Conservation (phyloP, 108 stramenopile species). For the Cyclotella baltica region DNA sequence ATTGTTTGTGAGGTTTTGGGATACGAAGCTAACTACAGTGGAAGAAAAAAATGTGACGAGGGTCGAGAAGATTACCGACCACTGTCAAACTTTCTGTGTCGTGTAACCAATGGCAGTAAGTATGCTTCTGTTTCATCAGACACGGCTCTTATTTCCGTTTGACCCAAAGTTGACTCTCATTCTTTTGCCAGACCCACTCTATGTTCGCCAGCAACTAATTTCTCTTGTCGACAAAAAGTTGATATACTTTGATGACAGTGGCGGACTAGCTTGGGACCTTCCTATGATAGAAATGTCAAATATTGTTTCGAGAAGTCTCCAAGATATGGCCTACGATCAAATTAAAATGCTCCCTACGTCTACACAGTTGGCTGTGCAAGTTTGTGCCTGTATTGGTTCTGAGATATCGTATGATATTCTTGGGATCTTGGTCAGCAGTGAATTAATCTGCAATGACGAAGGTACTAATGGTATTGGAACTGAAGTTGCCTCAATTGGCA, state of each 20-base stretch:
- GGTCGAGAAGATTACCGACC: not conserved
- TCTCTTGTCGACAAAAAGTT: not conserved
- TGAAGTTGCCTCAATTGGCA: not conserved
- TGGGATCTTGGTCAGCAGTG: conserved; percentile 8
- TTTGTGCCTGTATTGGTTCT: conserved; percentile 24
- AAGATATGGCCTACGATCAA: not conserved
- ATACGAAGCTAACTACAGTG: not conserved
- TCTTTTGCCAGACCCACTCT: conserved; percentile 8
- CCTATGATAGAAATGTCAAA: not conserved
- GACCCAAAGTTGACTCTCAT: not conserved
- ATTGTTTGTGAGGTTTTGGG: not conserved
- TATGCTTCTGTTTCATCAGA: not conserved
- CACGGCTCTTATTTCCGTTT: not conserved
- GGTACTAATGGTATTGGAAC: not conserved
- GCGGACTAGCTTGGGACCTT: conserved; percentile 17
- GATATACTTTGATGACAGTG: not conserved
- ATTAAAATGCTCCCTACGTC: conserved; percentile 1
- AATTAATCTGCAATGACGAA: not conserved
- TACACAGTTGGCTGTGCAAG: not conserved
- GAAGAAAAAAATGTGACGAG: not conserved
- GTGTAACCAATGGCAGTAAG: conserved; percentile 20
- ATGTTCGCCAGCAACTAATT: conserved; percentile 18
- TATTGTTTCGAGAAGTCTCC: not conserved
- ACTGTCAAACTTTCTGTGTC: conserved; percentile 6
- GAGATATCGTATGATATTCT: conserved; percentile 8